These are phyloP conservation scores for Epichloe hybrida DNA, from an alignment of 2,329 filamentous ascomycete species.

Conservation along the genomic window DNA sequence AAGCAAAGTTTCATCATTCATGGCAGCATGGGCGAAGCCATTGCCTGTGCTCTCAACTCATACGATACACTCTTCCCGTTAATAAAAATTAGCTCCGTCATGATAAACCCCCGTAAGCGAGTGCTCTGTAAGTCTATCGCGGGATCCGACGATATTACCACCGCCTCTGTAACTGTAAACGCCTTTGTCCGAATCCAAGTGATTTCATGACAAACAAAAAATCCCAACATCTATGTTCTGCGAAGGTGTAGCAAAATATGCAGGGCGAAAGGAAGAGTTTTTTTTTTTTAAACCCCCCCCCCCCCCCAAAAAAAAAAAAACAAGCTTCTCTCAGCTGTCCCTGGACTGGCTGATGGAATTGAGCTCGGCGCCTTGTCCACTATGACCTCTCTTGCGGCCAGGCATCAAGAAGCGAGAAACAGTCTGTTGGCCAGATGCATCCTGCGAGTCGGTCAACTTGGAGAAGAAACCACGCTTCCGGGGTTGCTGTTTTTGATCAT, in stretches of 20 bases:
- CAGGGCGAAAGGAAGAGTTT: not conserved
- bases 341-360: conserved; percentile 41
- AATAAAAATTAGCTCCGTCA: not conserved
- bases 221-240: not conserved
- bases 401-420: conserved; percentile 52
- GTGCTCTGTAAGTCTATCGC: not conserved
- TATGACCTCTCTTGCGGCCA: conserved; percentile 54
- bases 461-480: conserved; percentile 62
- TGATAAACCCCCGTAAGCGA: not conserved
- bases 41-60: not conserved
- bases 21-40: not conserved
- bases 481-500: conserved; percentile 47
- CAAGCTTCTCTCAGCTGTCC: conserved; percentile 9
- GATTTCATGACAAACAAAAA: not conserved
- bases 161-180: not conserved
- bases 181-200: not conserved
- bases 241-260: not conserved
- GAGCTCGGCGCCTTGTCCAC: conserved; percentile 57
- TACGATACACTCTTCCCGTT: not conserved
- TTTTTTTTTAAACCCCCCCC: not conserved
- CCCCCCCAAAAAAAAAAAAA: too few relatives aligned
- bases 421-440: conserved; percentile 22
- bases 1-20: not conserved
- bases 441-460: conserved; percentile 50
- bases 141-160: not conserved